Evolutionary conservation across 345 rosid species (phyloP).

Genomic region (Populus nigra): DNA sequence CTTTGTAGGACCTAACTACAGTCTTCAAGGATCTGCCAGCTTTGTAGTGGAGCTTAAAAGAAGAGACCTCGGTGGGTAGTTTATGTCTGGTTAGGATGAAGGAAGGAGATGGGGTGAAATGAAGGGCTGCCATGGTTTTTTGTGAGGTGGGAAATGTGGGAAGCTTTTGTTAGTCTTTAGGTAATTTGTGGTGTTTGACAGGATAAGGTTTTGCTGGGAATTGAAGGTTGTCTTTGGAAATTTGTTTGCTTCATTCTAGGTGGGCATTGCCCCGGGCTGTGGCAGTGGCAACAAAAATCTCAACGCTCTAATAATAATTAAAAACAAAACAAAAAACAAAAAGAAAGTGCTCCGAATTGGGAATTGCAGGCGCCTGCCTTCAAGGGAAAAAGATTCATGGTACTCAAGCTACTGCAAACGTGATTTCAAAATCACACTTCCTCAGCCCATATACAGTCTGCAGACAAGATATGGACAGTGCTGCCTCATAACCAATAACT

Average conservation of each 20-base stretch:
- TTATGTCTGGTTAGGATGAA: slow-evolving; percentile 43
- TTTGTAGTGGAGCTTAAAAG: slow-evolving; percentile 23
- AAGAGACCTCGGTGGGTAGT: slow-evolving; percentile 21
- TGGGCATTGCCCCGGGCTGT: no score
- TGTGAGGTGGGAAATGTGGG: slow-evolving; percentile 8
- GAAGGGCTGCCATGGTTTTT: slow-evolving; percentile 56
- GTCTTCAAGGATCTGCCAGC: slow-evolving; percentile 18
- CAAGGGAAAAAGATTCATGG: no score
- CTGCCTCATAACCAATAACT: no score
- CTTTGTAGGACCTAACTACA: slow-evolving; percentile 52
- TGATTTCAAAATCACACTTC: no score
- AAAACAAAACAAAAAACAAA: no score
- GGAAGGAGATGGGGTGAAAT: slow-evolving; percentile 47
- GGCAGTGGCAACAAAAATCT: no score
- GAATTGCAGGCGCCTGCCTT: no score
- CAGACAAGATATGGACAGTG: no score
- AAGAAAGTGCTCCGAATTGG: no score
- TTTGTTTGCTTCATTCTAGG: neutral
- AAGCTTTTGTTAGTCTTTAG: neutral
- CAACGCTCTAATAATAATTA: no score
- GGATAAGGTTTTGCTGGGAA: slow-evolving; percentile 33
- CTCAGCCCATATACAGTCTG: no score
- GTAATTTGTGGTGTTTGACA: slow-evolving; percentile 30
- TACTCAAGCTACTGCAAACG: no score
- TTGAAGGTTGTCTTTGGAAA: neutral